Evolutionary conservation across 805 yeast genomes (phyloP).

Genomic region (Priceomyces fermenticarens): DNA sequence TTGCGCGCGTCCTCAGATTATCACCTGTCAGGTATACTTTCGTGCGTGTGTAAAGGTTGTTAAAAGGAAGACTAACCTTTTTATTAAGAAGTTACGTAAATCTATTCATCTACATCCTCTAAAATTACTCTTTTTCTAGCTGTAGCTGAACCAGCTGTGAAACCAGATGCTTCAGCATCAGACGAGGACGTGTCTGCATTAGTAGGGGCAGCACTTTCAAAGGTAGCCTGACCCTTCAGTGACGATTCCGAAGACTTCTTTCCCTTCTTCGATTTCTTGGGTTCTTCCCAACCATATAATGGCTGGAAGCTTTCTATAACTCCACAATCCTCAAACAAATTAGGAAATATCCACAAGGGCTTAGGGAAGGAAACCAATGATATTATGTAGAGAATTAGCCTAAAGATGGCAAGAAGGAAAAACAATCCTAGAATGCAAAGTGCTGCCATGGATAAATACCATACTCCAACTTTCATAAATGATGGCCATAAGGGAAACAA

Average conservation of each 20-base stretch:
- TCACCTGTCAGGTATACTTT: neutral
- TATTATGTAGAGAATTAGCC: constrained; percentile 66
- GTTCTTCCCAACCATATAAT: constrained; percentile 75
- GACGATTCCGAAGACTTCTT: constrained; percentile 11
- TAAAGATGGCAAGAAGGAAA: constrained; percentile 73
- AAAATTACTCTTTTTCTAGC: constrained; percentile 32
- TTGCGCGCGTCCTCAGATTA: constrained; percentile 2
- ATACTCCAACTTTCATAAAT: constrained; percentile 84
- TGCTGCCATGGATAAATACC: constrained; percentile 79
- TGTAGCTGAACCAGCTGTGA: constrained; percentile 12
- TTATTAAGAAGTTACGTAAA: neutral
- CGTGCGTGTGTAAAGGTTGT: neutral
- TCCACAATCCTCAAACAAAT: constrained; percentile 92
- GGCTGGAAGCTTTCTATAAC: constrained; percentile 90
- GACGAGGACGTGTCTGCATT: constrained; percentile 4
- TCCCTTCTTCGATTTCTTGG: constrained; percentile 25
- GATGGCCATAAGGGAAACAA: constrained; percentile 95
- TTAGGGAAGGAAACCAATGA: constrained; percentile 57
- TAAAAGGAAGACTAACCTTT: neutral
- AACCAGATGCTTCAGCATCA: constrained; percentile 10
- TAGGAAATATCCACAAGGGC: constrained; percentile 97
- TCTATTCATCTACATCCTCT: constrained; percentile 39
- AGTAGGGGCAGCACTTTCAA: neutral
- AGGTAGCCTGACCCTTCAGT: constrained; percentile 3
- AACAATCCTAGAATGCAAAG: constrained; percentile 72